These are phyloP conservation scores for Rhamnella rubrinervis DNA, from an alignment of 331 rosid species.

Conservation along the genomic window DNA sequence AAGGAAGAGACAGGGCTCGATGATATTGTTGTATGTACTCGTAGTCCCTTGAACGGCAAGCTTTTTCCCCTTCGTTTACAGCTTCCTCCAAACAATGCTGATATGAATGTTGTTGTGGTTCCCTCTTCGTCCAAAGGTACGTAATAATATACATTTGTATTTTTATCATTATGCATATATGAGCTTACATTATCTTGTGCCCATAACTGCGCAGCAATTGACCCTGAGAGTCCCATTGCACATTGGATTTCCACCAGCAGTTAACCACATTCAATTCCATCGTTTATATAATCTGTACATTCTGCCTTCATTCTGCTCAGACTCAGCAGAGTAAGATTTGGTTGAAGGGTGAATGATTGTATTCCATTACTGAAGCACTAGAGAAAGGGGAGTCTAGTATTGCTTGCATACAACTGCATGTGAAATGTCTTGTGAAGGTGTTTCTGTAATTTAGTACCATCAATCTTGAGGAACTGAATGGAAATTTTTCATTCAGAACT, in stretches of 20 bases:
- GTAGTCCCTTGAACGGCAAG: constrained; percentile 67
- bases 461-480: neutral
- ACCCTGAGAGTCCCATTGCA: neutral
- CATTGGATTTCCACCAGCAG: neutral
- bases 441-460: constrained; percentile 3
- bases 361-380: neutral
- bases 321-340: neutral
- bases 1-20: constrained; percentile 50
- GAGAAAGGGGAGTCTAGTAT: neutral
- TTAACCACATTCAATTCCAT: constrained; percentile 2
- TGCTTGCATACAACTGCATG: neutral
- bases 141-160: constrained; percentile 10
- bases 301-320: constrained; percentile 11
- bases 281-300: neutral
- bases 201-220: constrained; percentile 8
- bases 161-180: neutral
- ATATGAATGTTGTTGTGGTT: constrained; percentile 71
- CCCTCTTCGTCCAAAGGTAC: constrained; percentile 45
- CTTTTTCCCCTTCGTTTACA: constrained; percentile 74
- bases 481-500: neutral
- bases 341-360: neutral
- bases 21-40: constrained; percentile 64
- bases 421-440: neutral
- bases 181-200: neutral
- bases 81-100: constrained; percentile 72